Evolutionary conservation across 148 eudicot species (phyloP).

Genomic region (Silene uniflora): DNA sequence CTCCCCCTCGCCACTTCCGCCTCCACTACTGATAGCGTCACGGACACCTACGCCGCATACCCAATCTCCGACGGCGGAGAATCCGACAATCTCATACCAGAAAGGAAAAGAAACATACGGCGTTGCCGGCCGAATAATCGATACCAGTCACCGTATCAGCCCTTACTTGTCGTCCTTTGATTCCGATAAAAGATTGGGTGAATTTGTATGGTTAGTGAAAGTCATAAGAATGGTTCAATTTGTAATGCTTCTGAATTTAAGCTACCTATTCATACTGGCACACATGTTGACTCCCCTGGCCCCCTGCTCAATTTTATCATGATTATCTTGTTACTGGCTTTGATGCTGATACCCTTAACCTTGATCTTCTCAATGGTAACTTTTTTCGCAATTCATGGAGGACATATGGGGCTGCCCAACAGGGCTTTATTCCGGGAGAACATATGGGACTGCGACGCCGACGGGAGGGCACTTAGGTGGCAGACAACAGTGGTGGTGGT

Average conservation of each 20-base stretch:
- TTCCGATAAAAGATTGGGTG: conserved; percentile 54
- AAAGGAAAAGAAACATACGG: conserved; percentile 48
- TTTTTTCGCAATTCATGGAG: no score
- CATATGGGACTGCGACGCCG: no score
- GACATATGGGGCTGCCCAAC: no score
- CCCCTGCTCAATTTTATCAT: conserved; percentile 68
- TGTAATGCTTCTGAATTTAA: conserved; percentile 80
- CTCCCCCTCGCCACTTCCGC: not conserved
- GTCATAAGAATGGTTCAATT: conserved; percentile 68
- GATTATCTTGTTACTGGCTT: conserved; percentile 71
- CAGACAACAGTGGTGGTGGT: no score
- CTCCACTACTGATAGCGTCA: not conserved
- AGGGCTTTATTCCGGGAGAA: no score
- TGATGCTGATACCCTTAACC: conserved; percentile 79
- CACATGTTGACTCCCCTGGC: conserved; percentile 79
- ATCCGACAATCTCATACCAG: conserved; percentile 27
- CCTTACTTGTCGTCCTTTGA: conserved; percentile 50
- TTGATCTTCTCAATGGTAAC: conserved; percentile 58
- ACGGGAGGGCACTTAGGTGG: no score
- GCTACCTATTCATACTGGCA: conserved; percentile 63
- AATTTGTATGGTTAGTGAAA: conserved; percentile 55
- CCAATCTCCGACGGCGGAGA: not conserved
- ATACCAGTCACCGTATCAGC: conserved; percentile 52
- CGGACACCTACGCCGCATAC: conserved; percentile 2
- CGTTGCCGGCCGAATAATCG: conserved; percentile 46